Evolutionary conservation across 495 filamentous ascomycete genomes (phyloP), one percentile per base, ranked within the genome.

Genomic region (Tuber indicum): DNA sequence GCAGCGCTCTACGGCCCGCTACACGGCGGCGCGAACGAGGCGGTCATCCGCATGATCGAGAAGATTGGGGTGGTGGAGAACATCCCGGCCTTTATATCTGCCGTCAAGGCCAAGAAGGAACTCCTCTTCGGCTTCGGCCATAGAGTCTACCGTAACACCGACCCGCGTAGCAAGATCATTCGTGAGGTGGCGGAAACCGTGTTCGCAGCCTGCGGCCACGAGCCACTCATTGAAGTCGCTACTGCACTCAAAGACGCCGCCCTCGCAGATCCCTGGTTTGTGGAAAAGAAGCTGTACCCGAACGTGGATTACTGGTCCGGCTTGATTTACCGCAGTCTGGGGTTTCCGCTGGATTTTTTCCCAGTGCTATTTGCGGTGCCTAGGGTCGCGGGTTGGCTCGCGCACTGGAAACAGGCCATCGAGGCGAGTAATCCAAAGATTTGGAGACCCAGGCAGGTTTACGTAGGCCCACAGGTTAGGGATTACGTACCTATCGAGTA

Each of bases 121-220:
- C 88, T 88, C 62, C 81, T 90, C 3, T 89, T 88, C 74, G 89
- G 89, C n/a, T 89, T 89, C 75, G 89, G 89, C 8, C 89, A 91
- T 82, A 87, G 89, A 16, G 85, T 88, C 0, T 90, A 89, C 77
- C 87, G 87, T 74, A 86, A 85, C 2, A 84, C 86, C 3, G 89
- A 91, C 74, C 89, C 88, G 14, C 85, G 89, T 9, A 84, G 86
- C 43, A 82, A 79, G 17, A 85, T 85, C 21, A 89, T 90, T 74
- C 84, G 85, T 70, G 82, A 83, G 26, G 86, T 89, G 9, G 76
- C 90, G 0, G 78, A 86, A 23, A 86, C 86, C 74, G 83, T 86
- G 12, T 81, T 86, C 21, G 79, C 84, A 16, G 83, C 84, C 1
- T 84, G 71, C 76, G 83, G 75, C 4, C 79, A 80, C 17, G 86